phyloP scores from a whole-genome alignment of 257 asterid species.

The Leonotis leonurus region DNA sequence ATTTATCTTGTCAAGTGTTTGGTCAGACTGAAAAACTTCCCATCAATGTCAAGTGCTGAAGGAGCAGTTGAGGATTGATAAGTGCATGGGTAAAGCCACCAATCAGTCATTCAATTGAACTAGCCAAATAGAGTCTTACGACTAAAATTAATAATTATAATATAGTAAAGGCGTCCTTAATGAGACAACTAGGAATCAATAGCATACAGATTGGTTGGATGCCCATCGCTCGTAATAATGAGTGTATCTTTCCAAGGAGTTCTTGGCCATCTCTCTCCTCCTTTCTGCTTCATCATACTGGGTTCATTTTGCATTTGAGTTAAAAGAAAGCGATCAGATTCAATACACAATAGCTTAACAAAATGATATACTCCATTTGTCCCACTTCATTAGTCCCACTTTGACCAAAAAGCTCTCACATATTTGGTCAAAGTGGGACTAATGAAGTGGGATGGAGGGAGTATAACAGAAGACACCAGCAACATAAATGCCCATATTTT shows the following conservation, averaged over 20 bases:
- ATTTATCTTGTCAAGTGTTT: not conserved
- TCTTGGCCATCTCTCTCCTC: slow-evolving; percentile 99
- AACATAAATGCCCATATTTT: slow-evolving; percentile 11
- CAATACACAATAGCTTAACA: not conserved
- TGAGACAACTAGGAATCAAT: slow-evolving; percentile 12
- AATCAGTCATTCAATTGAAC: too few relatives aligned
- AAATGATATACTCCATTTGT: not conserved
- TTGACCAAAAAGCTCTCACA: too few relatives aligned
- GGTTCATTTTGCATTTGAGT: slow-evolving; percentile 15
- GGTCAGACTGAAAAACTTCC: not conserved
- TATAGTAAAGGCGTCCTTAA: not conserved
- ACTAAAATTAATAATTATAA: not conserved
- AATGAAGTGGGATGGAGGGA: too few relatives aligned
- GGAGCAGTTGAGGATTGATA: too few relatives aligned
- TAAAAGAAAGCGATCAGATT: slow-evolving; percentile 11
- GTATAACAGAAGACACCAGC: not conserved
- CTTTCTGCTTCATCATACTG: slow-evolving; percentile 96
- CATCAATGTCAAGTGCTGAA: too few relatives aligned
- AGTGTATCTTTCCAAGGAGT: slow-evolving; percentile 98
- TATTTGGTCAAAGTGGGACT: too few relatives aligned
- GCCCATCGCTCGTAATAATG: slow-evolving; percentile 99
- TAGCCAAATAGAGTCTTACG: not conserved
- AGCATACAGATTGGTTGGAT: slow-evolving; percentile 87
- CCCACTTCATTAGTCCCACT: too few relatives aligned
- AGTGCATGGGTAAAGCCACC: too few relatives aligned